Base-by-base conservation (phyloP, 345 rosid species). In the Pelargonium nanum region DNA sequence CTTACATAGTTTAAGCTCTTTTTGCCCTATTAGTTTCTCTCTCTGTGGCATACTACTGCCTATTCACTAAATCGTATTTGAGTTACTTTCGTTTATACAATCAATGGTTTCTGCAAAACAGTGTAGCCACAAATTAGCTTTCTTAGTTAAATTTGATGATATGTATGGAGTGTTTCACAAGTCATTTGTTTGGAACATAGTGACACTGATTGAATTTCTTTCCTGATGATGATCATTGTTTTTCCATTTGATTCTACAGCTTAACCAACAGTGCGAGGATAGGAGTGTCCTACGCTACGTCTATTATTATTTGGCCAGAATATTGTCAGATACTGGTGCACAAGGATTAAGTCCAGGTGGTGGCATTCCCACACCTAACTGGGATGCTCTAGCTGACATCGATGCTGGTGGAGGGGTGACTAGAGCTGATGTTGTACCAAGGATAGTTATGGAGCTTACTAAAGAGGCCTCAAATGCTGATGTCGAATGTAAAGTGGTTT, bases 341-440 rank as follows among this genome's bases (percentile, higher is more conserved):
- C 86, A 87, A 72, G 94, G 94, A 61, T 70, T 86, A 70, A 93
- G 80, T 79, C 81, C 95, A 26, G 99, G 97, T 53, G 99, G 99
- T 70, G 99, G 99, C 53, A 90, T 94, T 53, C 99, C 99, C 24
- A 94, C 99, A 59, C 99, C 99, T 50, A 94, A 94, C 67, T 94
- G 99, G 99, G 99, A 94, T 81, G 99, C 99, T 53, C 75, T 90
- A 32, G 99, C 99, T 70, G 97, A 90, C 72, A 88, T 94, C 62
- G 99, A 90, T 83, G 89, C 95, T 57, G 82, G 74, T 78, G 99
- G 99, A 60, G 97, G 99, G 68, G 97, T 94, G 55, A 94, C 99
- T 1, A 81, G 99, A 72, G 99, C 99, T 62, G 99, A 94, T 71
- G 99, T 94, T 70, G 92, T 84, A 19, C 99, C 97, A 6, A 77